Conservation (phyloP, 2,329 filamentous ascomycete genomes). For the Plenodomus tracheiphilus region DNA sequence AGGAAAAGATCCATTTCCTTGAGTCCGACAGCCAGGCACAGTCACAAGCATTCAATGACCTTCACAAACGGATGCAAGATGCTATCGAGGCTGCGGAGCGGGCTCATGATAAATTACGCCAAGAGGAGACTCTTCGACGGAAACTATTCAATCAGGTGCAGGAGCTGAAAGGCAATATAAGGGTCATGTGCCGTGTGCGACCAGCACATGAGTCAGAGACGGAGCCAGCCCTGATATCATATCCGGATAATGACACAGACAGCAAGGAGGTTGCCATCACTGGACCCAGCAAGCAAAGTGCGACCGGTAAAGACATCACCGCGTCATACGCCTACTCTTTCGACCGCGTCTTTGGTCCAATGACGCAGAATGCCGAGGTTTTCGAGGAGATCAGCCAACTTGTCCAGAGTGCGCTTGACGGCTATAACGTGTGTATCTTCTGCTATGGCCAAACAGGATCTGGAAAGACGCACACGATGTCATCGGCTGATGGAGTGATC, state of each 20-base stretch:
- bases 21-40: constrained; percentile 90
- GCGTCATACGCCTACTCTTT: constrained; percentile 88
- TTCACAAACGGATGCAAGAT: constrained; percentile 79
- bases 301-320: constrained; percentile 72
- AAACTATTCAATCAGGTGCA: constrained; percentile 98
- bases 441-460: constrained; percentile 98
- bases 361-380: constrained; percentile 77
- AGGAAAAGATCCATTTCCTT: constrained; percentile 83
- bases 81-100: constrained; percentile 70
- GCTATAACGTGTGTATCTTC: constrained; percentile 98
- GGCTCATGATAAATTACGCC: constrained; percentile 79
- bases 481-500: constrained; percentile 93
- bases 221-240: constrained; percentile 72
- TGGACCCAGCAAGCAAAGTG: constrained; percentile 82
- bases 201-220: constrained; percentile 66
- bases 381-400: constrained; percentile 97
- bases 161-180: constrained; percentile 96
- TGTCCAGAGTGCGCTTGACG: constrained; percentile 93
- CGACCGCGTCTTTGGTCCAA: constrained; percentile 85
- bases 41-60: constrained; percentile 79
- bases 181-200: constrained; percentile 95
- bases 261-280: constrained; percentile 84
- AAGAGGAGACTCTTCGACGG: constrained; percentile 85
- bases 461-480: constrained; percentile 98
- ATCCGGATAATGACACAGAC: constrained; percentile 78